These are phyloP conservation scores for Coemansia sp. DNA, from an alignment of 192 early-diverging fungal species.

Conservation along the genomic window DNA sequence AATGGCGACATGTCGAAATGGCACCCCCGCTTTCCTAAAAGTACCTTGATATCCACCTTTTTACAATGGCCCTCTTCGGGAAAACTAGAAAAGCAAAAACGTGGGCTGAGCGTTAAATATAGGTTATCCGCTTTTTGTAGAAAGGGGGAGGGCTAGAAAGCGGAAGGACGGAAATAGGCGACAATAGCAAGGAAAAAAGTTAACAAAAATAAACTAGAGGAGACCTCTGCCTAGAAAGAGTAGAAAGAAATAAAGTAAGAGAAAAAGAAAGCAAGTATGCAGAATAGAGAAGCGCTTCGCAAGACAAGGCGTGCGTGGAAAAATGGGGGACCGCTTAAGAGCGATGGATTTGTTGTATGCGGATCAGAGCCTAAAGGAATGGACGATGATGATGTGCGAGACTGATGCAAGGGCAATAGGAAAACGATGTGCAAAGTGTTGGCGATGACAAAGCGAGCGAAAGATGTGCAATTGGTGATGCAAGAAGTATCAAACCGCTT, in stretches of 20 bases:
- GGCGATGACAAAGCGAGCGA: background rate
- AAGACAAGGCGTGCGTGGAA: background rate
- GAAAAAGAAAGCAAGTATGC: background rate
- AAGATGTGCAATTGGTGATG: background rate
- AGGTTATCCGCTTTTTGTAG: conserved; percentile 1
- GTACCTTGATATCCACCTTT: conserved; percentile 51
- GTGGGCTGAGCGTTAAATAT: conserved; percentile 8
- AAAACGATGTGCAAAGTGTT: background rate
- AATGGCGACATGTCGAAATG: background rate
- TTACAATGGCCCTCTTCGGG: background rate
- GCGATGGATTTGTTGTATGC: conserved; percentile 4
- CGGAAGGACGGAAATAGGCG: background rate
- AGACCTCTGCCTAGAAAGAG: background rate
- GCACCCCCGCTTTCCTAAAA: conserved; percentile 13
- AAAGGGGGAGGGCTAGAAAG: background rate
- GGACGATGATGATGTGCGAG: background rate
- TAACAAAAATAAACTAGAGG: background rate
- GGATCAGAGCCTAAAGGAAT: conserved; percentile 5
- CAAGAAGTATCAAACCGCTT: background rate
- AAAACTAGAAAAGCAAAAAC: background rate
- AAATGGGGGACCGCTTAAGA: conserved; percentile 1
- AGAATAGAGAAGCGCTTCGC: background rate
- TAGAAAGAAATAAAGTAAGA: background rate
- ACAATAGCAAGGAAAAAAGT: background rate
- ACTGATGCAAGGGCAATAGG: conserved; percentile 1